phyloP scores from a whole-genome alignment of 306 rosid genomes.

The Hippophae rhamnoides region DNA sequence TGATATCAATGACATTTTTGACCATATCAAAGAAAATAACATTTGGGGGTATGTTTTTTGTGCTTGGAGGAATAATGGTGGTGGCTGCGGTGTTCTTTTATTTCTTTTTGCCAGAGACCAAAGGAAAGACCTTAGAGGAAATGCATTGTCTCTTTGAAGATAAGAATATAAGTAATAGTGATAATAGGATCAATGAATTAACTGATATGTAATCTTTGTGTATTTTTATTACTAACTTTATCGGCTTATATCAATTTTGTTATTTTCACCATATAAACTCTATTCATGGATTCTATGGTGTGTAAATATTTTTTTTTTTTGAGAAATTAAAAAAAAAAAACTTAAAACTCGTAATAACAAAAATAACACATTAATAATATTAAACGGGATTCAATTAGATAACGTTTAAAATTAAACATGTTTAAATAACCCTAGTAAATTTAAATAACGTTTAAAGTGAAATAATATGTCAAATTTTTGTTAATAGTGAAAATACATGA shows the following conservation, averaged over 20 bases:
- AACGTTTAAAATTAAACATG: no score
- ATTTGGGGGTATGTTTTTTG: slow-evolving; percentile 58
- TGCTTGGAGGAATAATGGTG: slow-evolving; percentile 47
- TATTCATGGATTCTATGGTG: no score
- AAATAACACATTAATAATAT: no score
- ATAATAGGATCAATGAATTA: slow-evolving; percentile 3
- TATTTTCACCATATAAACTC: no score
- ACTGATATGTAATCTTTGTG: not conserved
- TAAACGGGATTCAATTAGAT: no score
- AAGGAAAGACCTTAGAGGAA: slow-evolving; percentile 71
- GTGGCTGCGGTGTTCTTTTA: slow-evolving; percentile 52
- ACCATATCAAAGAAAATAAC: slow-evolving; percentile 46
- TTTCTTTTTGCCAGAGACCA: slow-evolving; percentile 59
- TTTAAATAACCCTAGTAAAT: no score
- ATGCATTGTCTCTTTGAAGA: slow-evolving; percentile 55
- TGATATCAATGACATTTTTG: slow-evolving; percentile 59
- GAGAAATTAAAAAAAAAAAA: no score
- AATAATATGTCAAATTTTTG: no score
- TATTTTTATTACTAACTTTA: not conserved
- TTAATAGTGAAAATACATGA: no score
- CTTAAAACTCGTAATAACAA: no score
- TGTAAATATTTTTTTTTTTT: no score
- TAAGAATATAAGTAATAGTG: slow-evolving; percentile 2
- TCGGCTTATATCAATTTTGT: not conserved
- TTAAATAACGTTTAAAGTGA: no score